Evolutionary conservation across 306 rosid genomes (phyloP).

Genomic region (Sesbania bispinosa): DNA sequence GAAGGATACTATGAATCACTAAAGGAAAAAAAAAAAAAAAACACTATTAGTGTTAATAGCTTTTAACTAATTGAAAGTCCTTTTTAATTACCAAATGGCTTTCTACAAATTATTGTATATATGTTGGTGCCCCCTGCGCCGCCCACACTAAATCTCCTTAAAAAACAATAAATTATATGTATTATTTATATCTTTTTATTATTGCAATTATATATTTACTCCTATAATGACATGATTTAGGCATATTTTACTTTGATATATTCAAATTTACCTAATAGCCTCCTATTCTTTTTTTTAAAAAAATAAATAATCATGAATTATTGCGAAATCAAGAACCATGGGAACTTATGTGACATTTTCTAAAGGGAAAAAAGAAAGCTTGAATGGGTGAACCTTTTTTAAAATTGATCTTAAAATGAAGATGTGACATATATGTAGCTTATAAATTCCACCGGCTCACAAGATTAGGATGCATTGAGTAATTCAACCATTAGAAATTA

Average conservation of each 20-base stretch:
- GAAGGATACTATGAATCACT: no score
- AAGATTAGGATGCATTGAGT: background rate
- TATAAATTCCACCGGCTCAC: background rate
- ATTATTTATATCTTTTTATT: background rate
- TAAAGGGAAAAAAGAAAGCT: background rate
- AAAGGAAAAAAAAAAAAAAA: no score
- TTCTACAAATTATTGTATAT: no score
- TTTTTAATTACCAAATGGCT: no score
- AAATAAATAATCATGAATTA: background rate
- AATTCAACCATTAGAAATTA: background rate
- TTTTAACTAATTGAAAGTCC: no score
- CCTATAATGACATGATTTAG: background rate
- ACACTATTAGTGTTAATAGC: no score
- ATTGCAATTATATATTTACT: background rate
- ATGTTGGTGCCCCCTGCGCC: no score
- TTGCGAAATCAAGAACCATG: background rate
- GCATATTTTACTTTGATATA: background rate
- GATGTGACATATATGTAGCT: background rate
- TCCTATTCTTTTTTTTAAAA: no score
- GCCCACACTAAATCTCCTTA: background rate
- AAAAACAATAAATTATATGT: no score
- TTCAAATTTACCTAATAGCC: background rate
- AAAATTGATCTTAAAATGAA: no score
- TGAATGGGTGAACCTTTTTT: background rate
- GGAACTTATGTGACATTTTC: background rate